These are phyloP conservation scores for Henckelia pumila DNA, from an alignment of 257 asterid species.

Conservation along the genomic window DNA sequence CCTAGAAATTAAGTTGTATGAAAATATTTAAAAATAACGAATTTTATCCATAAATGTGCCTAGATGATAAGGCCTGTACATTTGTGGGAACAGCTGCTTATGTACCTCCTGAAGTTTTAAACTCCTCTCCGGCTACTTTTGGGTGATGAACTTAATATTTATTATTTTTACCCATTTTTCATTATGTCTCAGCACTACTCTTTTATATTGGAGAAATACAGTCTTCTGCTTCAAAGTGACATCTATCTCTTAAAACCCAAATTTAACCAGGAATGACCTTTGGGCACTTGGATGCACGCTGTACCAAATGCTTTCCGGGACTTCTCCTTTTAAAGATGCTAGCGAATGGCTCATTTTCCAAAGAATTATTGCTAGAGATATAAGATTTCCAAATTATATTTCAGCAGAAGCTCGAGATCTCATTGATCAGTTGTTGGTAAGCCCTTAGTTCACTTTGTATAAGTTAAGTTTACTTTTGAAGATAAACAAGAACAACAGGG, in stretches of 20 bases:
- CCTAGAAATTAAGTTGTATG: background rate
- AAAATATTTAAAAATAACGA: background rate
- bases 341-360: conserved; percentile 99
- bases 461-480: background rate
- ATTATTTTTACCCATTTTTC: background rate
- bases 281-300: conserved; percentile 99
- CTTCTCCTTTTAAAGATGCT: conserved; percentile 93
- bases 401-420: conserved; percentile 88
- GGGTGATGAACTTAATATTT: conserved; percentile 38
- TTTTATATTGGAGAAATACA: conserved; percentile 7
- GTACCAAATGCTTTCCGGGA: conserved; percentile 98
- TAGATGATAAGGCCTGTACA: conserved; percentile 99
- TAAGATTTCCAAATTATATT: conserved; percentile 80
- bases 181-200: background rate
- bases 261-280: conserved; percentile 79
- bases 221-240: conserved; percentile 17
- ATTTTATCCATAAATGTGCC: conserved; percentile 8
- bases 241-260: conserved; percentile 14
- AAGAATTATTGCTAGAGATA: conserved; percentile 87
- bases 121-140: conserved; percentile 97
- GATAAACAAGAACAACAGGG: too few relatives aligned
- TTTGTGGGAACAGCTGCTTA: conserved; percentile 99
- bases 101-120: conserved; percentile 96
- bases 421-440: conserved; percentile 85
- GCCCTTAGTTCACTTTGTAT: conserved; percentile 19